These are phyloP conservation scores for Alternaria solani DNA, from an alignment of 2,329 filamentous ascomycete species.

Conservation along the genomic window DNA sequence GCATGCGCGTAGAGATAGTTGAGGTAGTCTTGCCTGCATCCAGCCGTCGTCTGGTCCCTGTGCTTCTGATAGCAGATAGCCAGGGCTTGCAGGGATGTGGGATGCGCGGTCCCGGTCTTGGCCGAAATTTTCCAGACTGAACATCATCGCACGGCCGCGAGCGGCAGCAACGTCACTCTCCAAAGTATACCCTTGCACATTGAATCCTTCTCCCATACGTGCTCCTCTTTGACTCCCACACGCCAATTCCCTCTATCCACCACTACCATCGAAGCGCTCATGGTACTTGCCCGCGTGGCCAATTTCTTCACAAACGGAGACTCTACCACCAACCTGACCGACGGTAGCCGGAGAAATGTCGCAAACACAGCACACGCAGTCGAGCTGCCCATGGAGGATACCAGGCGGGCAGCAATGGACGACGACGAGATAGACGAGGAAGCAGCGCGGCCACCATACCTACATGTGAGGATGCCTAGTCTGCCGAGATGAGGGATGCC, in stretches of 20 bases:
- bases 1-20: neutral
- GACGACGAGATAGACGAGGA: conserved; percentile 51
- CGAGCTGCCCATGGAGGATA: conserved; percentile 31
- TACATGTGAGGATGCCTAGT: conserved; percentile 52
- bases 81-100: conserved; percentile 11
- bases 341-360: conserved; percentile 47
- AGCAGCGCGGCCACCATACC: conserved; percentile 57
- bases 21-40: conserved; percentile 1
- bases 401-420: conserved; percentile 24
- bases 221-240: neutral
- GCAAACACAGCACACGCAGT: conserved; percentile 33
- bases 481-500: conserved; percentile 11
- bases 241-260: conserved; percentile 2
- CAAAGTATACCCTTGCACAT: conserved; percentile 8
- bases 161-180: conserved; percentile 35
- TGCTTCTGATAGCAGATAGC: conserved; percentile 19
- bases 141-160: conserved; percentile 25
- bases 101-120: conserved; percentile 35
- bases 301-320: conserved; percentile 55
- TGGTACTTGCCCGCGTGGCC: conserved; percentile 61
- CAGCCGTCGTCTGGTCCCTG: conserved; percentile 27
- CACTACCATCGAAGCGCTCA: conserved; percentile 46
- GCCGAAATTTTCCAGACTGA: conserved; percentile 39
- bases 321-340: conserved; percentile 43
- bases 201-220: conserved; percentile 5